These are phyloP conservation scores for Paecilomyces formosus DNA, from an alignment of 2,329 filamentous ascomycete genomes.

Conservation along the genomic window DNA sequence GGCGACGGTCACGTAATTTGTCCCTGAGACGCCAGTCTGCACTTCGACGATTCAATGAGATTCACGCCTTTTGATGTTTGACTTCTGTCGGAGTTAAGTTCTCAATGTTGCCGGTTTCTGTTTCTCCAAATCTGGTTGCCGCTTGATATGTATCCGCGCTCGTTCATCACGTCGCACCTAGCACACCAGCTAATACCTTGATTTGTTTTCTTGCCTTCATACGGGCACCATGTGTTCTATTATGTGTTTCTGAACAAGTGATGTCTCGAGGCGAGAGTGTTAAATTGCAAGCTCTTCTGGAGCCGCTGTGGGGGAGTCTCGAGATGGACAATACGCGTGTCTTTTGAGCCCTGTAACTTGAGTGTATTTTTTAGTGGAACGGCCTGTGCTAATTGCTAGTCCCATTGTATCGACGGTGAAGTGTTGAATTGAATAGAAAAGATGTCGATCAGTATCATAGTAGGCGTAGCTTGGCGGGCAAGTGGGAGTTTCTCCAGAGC, in stretches of 20 bases:
- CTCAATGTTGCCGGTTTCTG: background rate
- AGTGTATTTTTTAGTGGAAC: background rate
- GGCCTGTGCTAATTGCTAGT: background rate
- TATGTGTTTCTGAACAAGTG: background rate
- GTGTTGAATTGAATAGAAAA: background rate
- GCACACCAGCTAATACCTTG: background rate
- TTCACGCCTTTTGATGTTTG: background rate
- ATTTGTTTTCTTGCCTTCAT: background rate
- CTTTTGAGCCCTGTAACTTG: background rate
- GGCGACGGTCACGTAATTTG: conserved; percentile 56
- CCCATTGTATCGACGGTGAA: background rate
- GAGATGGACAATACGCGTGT: background rate
- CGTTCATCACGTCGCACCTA: background rate
- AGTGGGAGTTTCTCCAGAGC: background rate
- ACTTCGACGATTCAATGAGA: background rate
- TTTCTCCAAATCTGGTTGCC: background rate
- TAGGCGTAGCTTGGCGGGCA: background rate
- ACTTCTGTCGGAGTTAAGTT: background rate
- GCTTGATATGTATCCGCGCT: background rate
- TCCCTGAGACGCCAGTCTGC: background rate
- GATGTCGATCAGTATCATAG: background rate
- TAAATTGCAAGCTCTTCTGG: background rate
- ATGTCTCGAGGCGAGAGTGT: background rate
- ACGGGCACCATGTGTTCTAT: background rate
- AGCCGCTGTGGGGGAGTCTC: background rate